Base-by-base conservation (phyloP, 371 early-diverging fungal genomes). In the Syncephalastrum monosporum region DNA sequence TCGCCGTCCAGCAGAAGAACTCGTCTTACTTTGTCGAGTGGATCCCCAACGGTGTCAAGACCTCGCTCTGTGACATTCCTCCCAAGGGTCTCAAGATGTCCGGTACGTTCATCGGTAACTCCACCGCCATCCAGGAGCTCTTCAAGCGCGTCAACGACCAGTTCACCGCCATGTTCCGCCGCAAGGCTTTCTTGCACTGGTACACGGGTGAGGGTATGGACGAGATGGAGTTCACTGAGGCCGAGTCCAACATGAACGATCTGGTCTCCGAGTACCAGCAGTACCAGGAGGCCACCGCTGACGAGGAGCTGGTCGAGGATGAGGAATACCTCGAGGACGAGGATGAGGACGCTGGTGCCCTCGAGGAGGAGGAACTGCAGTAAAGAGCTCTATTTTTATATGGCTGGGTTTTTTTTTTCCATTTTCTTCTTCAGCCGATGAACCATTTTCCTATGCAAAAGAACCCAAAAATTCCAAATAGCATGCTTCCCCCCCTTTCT, bases 21-120 rank as follows among this genome's bases (percentile, higher is more conserved):
- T 86, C 89, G 42, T 83, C 91, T 13, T 90, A 93, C 86, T 98
- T 98, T 75, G 99, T 97, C 44, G 99, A 97, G 72, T 98, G 99
- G 99, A 97, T 98, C 68, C 99, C 99, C 65, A 95, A 94, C 88
- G 95, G 95, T 81, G 94, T 97, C 74, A 96, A 98, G 86, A 95
- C 96, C n/a, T 94, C 96, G 57, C 93, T 96, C 42, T 98, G 99
- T 77, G 94, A 96, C 63, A 94, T 98, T 68, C 93, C 97, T 50
- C 99, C 99, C 50, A 83, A 82, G 57, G 97, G 95, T 47, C 85
- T 95, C 63, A 91, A 93, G 72, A 95, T 97, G 96, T 90, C 92
- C 38, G 93, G 91, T 60, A 98, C 99, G 42, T 98, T 98, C 76
- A 91, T 98, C 72, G 99, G 95, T 55, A 98, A 98, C 87, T 91